Evolutionary conservation across 225 moss, liverwort and hornwort genomes (phyloP), one percentile per base, ranked within the genome.

Genomic region (Sphagnum tenellum): DNA sequence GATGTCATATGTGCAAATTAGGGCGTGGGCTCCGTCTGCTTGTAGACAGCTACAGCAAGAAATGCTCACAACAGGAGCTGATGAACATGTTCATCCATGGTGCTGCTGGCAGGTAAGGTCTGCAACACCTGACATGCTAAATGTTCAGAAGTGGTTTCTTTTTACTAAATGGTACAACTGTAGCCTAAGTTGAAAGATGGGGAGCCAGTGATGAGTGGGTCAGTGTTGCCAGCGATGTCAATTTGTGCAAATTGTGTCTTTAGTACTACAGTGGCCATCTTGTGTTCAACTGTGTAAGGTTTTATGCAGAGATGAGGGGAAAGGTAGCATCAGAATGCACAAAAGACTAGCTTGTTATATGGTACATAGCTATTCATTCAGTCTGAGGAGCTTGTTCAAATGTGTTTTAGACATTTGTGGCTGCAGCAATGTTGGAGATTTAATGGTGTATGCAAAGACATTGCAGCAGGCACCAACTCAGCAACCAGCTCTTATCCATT

Each of bases 61-160:
- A 82, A 49, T 82, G 78, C 67, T 86, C 86, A 51, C 80, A 86
- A 68, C 68, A 78, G 63, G 91, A 92, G 65, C 75, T 89, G 6
- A 72, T 89, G 67, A 84, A 87, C 67, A 80, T 89, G 89, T 91
- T 75, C 61, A 73, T 87, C 44, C 77, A 80, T 65, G 77, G 74
- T 72, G 83, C 80, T 54, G 76, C 82, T 67, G 76, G 75, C 68
- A 84, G 91, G 91, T 88, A 88, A 61, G 53, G 29, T 29, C 29
- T 29, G 29, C 29, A 29, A 29, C 29, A 29, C 29, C 29, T 29
- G 29, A 29, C 29, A 29, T 29, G 29, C 29, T 29, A 29, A 0
- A 29, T 29, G 29, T 29, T 29, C 29, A 29, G 29, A 29, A 29
- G 29, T 29, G 29, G 29, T 29, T 29, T 29, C 29, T 29, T 29